Conservation (phyloP, 768 basidiomycete genomes). For the Termitomyces sp. region DNA sequence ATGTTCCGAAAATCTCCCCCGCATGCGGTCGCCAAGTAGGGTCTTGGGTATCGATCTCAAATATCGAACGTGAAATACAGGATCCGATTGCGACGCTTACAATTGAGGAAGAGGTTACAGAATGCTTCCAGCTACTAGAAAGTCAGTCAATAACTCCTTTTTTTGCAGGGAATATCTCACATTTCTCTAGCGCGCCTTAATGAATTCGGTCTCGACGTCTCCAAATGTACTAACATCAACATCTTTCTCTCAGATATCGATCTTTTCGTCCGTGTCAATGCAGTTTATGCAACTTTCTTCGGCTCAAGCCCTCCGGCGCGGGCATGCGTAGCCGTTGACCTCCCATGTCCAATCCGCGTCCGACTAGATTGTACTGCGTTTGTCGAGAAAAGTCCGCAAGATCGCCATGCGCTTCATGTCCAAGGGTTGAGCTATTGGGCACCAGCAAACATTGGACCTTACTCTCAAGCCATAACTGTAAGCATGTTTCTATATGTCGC, state of each 20-base stretch:
- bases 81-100: slow-evolving; percentile 21
- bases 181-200: slow-evolving; percentile 43
- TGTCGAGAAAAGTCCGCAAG: slow-evolving; percentile 26
- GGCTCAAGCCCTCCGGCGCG: slow-evolving; percentile 89
- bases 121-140: slow-evolving; percentile 61
- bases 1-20: neutral
- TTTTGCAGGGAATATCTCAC: neutral
- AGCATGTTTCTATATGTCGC: slow-evolving; percentile 17
- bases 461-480: slow-evolving; percentile 89
- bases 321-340: slow-evolving; percentile 84
- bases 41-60: slow-evolving; percentile 67
- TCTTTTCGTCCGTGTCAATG: slow-evolving; percentile 72
- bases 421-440: slow-evolving; percentile 98
- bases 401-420: slow-evolving; percentile 82
- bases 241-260: slow-evolving; percentile 80
- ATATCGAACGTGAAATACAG: slow-evolving; percentile 34
- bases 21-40: slow-evolving; percentile 29
- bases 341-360: slow-evolving; percentile 51
- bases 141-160: slow-evolving; percentile 34
- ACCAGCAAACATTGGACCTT: slow-evolving; percentile 97
- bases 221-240: slow-evolving; percentile 71
- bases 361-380: slow-evolving; percentile 83
- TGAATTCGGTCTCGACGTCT: slow-evolving; percentile 40
- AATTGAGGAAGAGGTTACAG: slow-evolving; percentile 65
- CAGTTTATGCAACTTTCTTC: slow-evolving; percentile 75